Evolutionary conservation across 371 early-diverging fungal species (phyloP), one percentile per base, ranked within the genome.

Genomic region (Furculomyces boomerangus): DNA sequence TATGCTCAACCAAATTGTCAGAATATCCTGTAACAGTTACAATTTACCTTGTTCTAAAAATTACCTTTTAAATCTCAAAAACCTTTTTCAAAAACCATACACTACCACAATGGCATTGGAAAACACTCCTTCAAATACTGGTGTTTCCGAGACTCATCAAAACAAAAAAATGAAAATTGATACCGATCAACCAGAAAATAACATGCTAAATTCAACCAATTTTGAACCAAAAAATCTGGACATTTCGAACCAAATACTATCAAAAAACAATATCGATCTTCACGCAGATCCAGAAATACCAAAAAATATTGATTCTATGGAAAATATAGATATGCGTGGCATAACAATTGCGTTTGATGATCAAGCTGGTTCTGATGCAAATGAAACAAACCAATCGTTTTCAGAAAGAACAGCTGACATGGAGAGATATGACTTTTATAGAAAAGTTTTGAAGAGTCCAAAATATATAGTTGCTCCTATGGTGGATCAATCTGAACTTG

Each of bases 401-500:
- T 10, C 8, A 45, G 13, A 45, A 3, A 13, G 5, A 8, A 20
- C 20, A 45, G 22, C 20, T 24, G 45, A 45, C 20, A 13, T 8
- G 45, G 58, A 71, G 43, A 84, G 86, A 8, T 93, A 78, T 63
- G 93, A 87, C 30, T 83, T 92, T 59, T 92, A 74, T 71, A 57
- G 64, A 22, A 65, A 75, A 60, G 69, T 74, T 1, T 71, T 93
- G 35, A 73, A 76, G 41, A 75, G 78, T 22, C 84, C 94, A 3
- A 77, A 77, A 54, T 71, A 76, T 59, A 71, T 94, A 30, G 80
- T 92, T 16, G 95, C 92, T 0, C 95, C 95, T 3, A 94, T 94
- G 95, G 95, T 91, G 20, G 93, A 92, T 61, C 90, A 88, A 60
- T 85, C 85, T 0, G 91, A 88, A 57, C 62, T 75, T 7, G 90